phyloP scores from a whole-genome alignment of 148 eudicot species.

The Amaranthus cruentus region DNA sequence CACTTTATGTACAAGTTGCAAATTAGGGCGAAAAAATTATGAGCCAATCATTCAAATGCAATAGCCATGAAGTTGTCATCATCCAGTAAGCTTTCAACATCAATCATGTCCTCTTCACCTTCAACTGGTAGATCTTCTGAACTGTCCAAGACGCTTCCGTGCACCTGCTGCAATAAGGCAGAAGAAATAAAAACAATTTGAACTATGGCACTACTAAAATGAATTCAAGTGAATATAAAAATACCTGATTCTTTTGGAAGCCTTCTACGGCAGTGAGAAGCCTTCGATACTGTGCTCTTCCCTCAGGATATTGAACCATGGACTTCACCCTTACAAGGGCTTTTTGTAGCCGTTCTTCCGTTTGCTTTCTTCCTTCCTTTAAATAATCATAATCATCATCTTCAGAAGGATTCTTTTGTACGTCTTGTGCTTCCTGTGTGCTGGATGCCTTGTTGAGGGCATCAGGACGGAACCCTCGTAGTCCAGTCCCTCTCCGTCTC shows the following conservation, averaged over 20 bases:
- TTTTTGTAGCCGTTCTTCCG: constrained; percentile 45
- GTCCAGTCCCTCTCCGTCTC: constrained; percentile 60
- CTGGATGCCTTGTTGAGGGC: constrained; percentile 27
- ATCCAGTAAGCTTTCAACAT: constrained; percentile 37
- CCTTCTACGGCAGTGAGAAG: constrained; percentile 47
- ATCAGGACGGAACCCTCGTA: constrained; percentile 59
- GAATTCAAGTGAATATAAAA: background rate
- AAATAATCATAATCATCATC: constrained; percentile 60
- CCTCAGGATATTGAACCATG: constrained; percentile 61
- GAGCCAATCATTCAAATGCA: constrained; percentile 34
- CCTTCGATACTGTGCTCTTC: constrained; percentile 57
- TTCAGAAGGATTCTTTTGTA: constrained; percentile 26
- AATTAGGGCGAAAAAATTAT: constrained; percentile 1
- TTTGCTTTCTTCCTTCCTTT: constrained; percentile 54
- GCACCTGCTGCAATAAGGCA: constrained; percentile 14
- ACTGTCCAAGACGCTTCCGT: constrained; percentile 18
- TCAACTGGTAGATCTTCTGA: constrained; percentile 26
- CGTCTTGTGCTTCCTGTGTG: background rate
- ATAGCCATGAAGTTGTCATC: constrained; percentile 48
- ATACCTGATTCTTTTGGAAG: constrained; percentile 47
- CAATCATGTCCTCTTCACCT: constrained; percentile 42
- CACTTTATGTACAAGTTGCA: constrained; percentile 25
- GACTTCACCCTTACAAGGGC: constrained; percentile 63
- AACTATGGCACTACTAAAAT: too few species aligned
- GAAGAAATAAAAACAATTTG: background rate